phyloP scores from a whole-genome alignment of 179 eudicot species.

The Beta macrorhiza region DNA sequence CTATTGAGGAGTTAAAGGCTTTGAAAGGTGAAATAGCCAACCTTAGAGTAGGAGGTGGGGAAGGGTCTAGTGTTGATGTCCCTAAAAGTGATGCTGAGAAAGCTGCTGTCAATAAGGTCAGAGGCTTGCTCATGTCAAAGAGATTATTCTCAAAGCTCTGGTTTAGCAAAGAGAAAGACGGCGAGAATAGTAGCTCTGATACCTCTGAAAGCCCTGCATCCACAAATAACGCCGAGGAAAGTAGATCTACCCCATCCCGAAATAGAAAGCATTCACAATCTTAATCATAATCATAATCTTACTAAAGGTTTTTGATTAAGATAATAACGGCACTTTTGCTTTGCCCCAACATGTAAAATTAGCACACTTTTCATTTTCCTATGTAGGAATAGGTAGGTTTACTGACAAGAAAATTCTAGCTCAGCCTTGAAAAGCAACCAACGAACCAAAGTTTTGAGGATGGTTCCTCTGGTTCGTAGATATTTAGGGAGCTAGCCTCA shows the following conservation, averaged over 20 bases:
- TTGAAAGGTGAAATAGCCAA: slow-evolving; percentile 62
- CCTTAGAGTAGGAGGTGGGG: slow-evolving; percentile 40
- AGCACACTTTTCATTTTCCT: slow-evolving; percentile 21
- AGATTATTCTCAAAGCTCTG: slow-evolving; percentile 68
- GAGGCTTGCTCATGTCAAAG: slow-evolving; percentile 67
- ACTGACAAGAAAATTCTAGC: slow-evolving; percentile 24
- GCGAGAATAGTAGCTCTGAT: slow-evolving; percentile 81
- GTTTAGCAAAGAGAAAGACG: slow-evolving; percentile 61
- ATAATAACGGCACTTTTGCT: slow-evolving; percentile 21
- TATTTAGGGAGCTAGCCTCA: background rate
- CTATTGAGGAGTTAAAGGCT: slow-evolving; percentile 68
- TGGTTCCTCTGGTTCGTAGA: background rate
- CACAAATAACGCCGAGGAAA: slow-evolving; percentile 55
- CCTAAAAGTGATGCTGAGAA: slow-evolving; percentile 39
- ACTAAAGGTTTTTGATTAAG: slow-evolving; percentile 4
- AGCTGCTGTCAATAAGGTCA: slow-evolving; percentile 43
- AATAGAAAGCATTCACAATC: slow-evolving; percentile 51
- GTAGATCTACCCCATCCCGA: slow-evolving; percentile 58
- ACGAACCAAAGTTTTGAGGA: background rate
- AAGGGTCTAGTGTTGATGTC: slow-evolving; percentile 26
- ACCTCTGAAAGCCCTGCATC: slow-evolving; percentile 82
- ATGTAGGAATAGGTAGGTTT: slow-evolving; percentile 33
- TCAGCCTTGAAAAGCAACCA: slow-evolving; percentile 14
- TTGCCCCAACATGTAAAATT: slow-evolving; percentile 21
- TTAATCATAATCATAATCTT: background rate